These are phyloP conservation scores for Bruguiera parviflora DNA, from an alignment of 345 rosid species.

Conservation along the genomic window DNA sequence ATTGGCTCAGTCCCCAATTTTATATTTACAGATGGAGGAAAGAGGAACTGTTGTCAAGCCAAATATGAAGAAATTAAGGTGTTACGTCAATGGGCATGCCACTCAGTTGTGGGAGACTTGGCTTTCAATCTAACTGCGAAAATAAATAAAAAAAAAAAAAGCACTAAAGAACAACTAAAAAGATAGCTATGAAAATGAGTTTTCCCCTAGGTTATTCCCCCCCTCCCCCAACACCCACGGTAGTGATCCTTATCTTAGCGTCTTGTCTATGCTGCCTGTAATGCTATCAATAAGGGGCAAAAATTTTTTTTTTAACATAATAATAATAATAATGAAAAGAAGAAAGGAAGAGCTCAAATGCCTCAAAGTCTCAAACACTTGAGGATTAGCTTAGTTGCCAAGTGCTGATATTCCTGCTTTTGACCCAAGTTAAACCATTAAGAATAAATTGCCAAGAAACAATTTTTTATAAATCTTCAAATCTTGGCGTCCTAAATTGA, in stretches of 20 bases:
- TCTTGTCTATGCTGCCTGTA: too few species aligned
- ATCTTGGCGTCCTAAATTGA: too few species aligned
- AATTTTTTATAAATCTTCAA: too few species aligned
- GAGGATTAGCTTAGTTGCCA: too few species aligned
- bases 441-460: too few species aligned
- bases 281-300: too few species aligned
- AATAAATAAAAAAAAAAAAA: not conserved
- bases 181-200: conserved; percentile 17
- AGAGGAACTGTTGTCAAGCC: conserved; percentile 11
- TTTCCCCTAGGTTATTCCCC: conserved; percentile 16
- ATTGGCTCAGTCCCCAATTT: conserved; percentile 21
- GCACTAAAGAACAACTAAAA: conserved; percentile 15
- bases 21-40: conserved; percentile 20
- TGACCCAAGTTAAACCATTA: too few species aligned
- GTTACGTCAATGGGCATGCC: conserved; percentile 32
- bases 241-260: conserved; percentile 15
- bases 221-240: conserved; percentile 9
- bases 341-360: too few species aligned
- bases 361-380: too few species aligned
- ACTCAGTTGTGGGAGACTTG: conserved; percentile 33
- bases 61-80: conserved; percentile 1
- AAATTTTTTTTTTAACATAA: too few species aligned
- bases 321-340: too few species aligned
- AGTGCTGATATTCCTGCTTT: too few species aligned
- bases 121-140: conserved; percentile 27